These are phyloP conservation scores for Tremella yokohamensis DNA, from an alignment of 768 basidiomycete species.

Conservation along the genomic window DNA sequence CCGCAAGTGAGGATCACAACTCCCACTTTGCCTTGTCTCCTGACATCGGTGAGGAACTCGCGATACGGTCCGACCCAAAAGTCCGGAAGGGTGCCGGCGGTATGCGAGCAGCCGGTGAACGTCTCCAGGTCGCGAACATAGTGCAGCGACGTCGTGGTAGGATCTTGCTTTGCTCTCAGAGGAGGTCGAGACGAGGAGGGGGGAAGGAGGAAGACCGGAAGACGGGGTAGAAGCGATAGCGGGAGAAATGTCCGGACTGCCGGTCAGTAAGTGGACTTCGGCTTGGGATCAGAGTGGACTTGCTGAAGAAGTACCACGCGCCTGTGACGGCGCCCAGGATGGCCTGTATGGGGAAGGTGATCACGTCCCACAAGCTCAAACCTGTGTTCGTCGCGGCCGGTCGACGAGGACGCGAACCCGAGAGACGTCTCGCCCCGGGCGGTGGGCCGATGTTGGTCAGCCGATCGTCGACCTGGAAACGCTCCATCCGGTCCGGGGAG, in stretches of 20 bases:
- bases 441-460: slow-evolving; percentile 3
- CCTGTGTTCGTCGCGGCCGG: slow-evolving; percentile 5
- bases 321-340: slow-evolving; percentile 32
- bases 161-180: slow-evolving; percentile 19
- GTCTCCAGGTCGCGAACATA: slow-evolving; percentile 36
- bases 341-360: slow-evolving; percentile 35
- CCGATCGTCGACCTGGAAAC: slow-evolving; percentile 18
- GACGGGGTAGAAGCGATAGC: slow-evolving; percentile 36
- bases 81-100: slow-evolving; percentile 61
- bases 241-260: slow-evolving; percentile 47
- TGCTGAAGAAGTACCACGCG: slow-evolving; percentile 46
- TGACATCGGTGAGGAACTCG: slow-evolving; percentile 65
- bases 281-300: slow-evolving; percentile 10
- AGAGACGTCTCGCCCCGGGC: slow-evolving; percentile 13
- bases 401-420: slow-evolving; percentile 14
- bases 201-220: slow-evolving; percentile 47
- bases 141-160: slow-evolving; percentile 22
- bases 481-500: not conserved
- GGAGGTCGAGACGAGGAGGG: slow-evolving; percentile 18
- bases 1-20: slow-evolving; percentile 79
- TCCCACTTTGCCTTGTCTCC: slow-evolving; percentile 68
- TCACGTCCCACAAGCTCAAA: slow-evolving; percentile 25
- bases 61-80: slow-evolving; percentile 81
- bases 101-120: slow-evolving; percentile 24
- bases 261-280: not conserved